These are phyloP conservation scores for Trametes cubensis DNA, from an alignment of 768 basidiomycete genomes.

Conservation along the genomic window DNA sequence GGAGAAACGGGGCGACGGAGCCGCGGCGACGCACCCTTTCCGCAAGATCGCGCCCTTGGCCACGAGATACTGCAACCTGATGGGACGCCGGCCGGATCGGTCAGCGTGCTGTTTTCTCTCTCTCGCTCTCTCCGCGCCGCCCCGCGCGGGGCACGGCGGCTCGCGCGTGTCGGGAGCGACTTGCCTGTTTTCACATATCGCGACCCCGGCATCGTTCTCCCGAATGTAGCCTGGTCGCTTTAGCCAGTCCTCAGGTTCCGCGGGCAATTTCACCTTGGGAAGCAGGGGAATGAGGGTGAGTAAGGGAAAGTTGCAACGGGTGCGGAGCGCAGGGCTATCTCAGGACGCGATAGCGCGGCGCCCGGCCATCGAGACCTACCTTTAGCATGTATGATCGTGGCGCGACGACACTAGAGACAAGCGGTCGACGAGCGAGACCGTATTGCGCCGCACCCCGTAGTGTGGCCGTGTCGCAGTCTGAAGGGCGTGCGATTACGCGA, in stretches of 20 bases:
- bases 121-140: not conserved
- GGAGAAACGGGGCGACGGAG: slow-evolving; percentile 2
- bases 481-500: slow-evolving; percentile 76
- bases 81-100: slow-evolving; percentile 12
- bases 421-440: slow-evolving; percentile 71
- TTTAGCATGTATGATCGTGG: slow-evolving; percentile 89
- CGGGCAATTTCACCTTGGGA: slow-evolving; percentile 80
- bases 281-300: not conserved
- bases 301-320: not conserved
- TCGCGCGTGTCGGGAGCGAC: slow-evolving; percentile 23
- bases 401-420: slow-evolving; percentile 82
- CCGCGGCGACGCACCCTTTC: slow-evolving; percentile 64
- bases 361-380: slow-evolving; percentile 39
- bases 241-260: slow-evolving; percentile 80
- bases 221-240: slow-evolving; percentile 86
- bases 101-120: not conserved
- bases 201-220: slow-evolving; percentile 71
- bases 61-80: slow-evolving; percentile 83
- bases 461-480: slow-evolving; percentile 88
- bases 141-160: not conserved
- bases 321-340: not conserved
- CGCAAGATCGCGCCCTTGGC: slow-evolving; percentile 84
- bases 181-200: slow-evolving; percentile 85
- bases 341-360: not conserved
- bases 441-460: slow-evolving; percentile 87